Evolutionary conservation across 768 basidiomycete genomes (phyloP), one percentile per base, ranked within the genome.

Genomic region (Rhizopogon vesiculosus): DNA sequence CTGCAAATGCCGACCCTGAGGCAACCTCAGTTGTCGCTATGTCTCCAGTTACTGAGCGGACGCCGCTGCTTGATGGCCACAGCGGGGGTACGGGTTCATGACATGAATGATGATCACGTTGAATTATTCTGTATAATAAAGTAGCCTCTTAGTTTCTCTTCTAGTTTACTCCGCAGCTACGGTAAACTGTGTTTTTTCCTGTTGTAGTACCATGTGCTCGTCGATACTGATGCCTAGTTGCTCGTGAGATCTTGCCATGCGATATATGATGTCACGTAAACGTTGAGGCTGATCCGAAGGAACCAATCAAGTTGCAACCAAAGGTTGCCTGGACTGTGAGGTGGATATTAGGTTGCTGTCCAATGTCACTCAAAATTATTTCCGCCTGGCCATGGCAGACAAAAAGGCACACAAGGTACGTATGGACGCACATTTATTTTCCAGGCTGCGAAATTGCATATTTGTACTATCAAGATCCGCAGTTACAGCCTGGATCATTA

Each of bases 351-450:
- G 29, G 12, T 52, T 39, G 9, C 16, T 9, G 2, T 54, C 44
- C 44, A 35, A 41, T 57, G 19, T 10, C 22, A 33, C n/a, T 57
- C 64, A 25, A 25, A 25, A 25, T 25, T 25, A 59, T 61, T 40
- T 59, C 58, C 59, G 57, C 55, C 55, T 22, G 51, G 7, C 46
- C 55, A 53, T 22, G 51, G 7, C 46, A 39, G 59, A 71, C 68
- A 69, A 69, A 66, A 69, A 60, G 31, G 3, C 51, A 53, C 57
- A 55, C 59, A 59, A 71, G 68, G 70, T 63, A 69, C 68, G 66
- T 35, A 64, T 58, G 61, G n/a, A 55, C 49, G 54, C 59, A 28
- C 40, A 19, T 49, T 49, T 42, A 38, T 43, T 38, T 54, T 55
- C n/a, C 16, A 18, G 43, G 51, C 31, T 42, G 45, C 3, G 31